Base-by-base conservation (phyloP, 345 rosid genomes). In the Hibiscus syriacus region DNA sequence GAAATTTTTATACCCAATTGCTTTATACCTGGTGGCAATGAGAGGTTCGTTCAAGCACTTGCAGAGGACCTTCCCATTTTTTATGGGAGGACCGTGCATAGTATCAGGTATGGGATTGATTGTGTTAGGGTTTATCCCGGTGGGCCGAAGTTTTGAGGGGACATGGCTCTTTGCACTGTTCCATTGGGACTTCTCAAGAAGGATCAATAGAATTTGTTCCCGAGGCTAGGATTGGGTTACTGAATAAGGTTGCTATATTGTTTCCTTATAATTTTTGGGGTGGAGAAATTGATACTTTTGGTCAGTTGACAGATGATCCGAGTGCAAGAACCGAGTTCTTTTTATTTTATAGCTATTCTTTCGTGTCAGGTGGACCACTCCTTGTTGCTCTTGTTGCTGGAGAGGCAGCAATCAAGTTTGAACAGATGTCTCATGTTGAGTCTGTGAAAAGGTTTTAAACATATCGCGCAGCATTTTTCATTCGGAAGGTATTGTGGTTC, bases 11-110 rank as follows among this genome's bases (percentile, higher is more conserved):
- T n/a, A n/a, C n/a, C n/a, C n/a, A n/a, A n/a, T n/a, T n/a, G n/a
- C n/a, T n/a, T n/a, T n/a, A n/a, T n/a, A n/a, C n/a, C 98, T 0
- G 98, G 98, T 26, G 99, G 99, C 22, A 94, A 92, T 55, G 96
- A 85, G 73, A 81, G 87, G 64, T 89, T 92, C 70, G 84, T 94
- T 38, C 85, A 86, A 62, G 98, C 93, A 3, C 85, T 94, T 48
- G 97, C 96, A 0, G 88, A 83, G 75, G 93, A 87, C 79, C 87
- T 94, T 69, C 97, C 97, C 0, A 76, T 92, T 68, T 94, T 94
- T 59, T 94, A 94, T 30, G 84, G 79, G 54, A 82, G 82, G 63
- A 80, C 82, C 1, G 98, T 94, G 49, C 84, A 84, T 73, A 87
- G 95, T 70, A 76, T 94, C 68, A 83, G 93, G 60, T 90, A 90